Evolutionary conservation across 192 early-diverging fungal genomes (phyloP), one percentile per base, ranked within the genome.

Genomic region (Coemansia umbellata): DNA sequence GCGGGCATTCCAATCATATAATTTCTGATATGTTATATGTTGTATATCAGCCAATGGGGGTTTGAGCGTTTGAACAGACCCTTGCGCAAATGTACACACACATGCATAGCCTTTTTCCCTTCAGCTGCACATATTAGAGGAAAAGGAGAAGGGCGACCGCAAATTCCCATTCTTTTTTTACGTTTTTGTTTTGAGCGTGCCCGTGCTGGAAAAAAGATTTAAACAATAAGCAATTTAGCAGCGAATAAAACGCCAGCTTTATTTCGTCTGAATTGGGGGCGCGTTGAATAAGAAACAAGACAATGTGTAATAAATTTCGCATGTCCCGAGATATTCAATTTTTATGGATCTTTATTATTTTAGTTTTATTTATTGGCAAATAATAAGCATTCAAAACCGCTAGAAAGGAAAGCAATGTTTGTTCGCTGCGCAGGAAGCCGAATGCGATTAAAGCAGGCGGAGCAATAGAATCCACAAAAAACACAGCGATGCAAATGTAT

Each of bases 51-150:
- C n/a, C n/a, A n/a, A n/a, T n/a, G n/a, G n/a, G n/a, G n/a, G n/a
- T n/a, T n/a, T n/a, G n/a, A n/a, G n/a, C n/a, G n/a, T n/a, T n/a
- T n/a, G n/a, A n/a, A n/a, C n/a, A n/a, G 28, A 28, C 43, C 43
- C 43, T 45, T 45, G 43, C 43, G 28, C 43, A 45, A 45, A 45
- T 45, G 43, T 45, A 45, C 43, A 45, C 43, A 39, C 37, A 26
- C 43, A 27, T 27, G 43, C 43, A 1, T 26, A 26, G 43, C 24
- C 24, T 45, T n/a, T n/a, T n/a, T n/a, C 43, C 3, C 43, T 1
- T 26, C 24, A 19, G 23, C 26, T 14, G 43, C 21, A 11, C 1
- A 6, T n/a, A n/a, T n/a, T n/a, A n/a, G n/a, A n/a, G n/a, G n/a
- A n/a, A n/a, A n/a, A n/a, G n/a, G n/a, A n/a, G n/a, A n/a, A n/a